Conservation (phyloP, 176 grass and related monocot genomes). For the Musa schizocarpa region DNA sequence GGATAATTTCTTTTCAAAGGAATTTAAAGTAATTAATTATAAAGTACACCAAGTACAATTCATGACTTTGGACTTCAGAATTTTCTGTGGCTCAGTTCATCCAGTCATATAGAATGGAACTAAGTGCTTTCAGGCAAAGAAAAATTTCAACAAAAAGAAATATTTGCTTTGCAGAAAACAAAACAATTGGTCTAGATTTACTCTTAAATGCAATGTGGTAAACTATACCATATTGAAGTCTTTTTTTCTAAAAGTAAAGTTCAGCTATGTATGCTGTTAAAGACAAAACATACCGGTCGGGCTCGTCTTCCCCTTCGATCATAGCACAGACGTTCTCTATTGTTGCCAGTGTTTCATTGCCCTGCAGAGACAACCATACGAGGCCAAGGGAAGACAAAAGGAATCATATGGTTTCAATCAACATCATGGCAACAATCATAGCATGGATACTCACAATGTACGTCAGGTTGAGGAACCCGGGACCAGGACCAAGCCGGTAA, state of each 20-base stretch:
- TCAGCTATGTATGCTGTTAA: neutral
- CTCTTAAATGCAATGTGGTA: too few species aligned
- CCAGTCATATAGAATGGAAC: too few species aligned
- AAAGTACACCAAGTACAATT: too few species aligned
- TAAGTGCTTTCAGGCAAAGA: too few species aligned
- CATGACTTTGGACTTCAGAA: too few species aligned
- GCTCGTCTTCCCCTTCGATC: slow-evolving; percentile 88
- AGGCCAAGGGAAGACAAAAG: neutral
- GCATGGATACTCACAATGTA: slow-evolving; percentile 33
- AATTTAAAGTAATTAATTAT: too few species aligned
- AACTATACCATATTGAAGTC: too few species aligned
- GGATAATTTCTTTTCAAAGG: too few species aligned
- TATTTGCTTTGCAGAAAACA: slow-evolving; percentile 11
- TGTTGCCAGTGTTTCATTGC: slow-evolving; percentile 67
- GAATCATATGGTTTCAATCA: slow-evolving; percentile 3
- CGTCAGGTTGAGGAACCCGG: slow-evolving; percentile 61
- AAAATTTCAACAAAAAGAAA: neutral
- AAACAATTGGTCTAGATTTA: neutral
- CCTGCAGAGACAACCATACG: slow-evolving; percentile 27
- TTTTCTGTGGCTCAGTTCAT: too few species aligned
- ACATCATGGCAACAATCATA: neutral
- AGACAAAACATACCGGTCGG: slow-evolving; percentile 43
- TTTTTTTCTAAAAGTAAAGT: neutral
- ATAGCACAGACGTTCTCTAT: slow-evolving; percentile 88
- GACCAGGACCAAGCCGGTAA: slow-evolving; percentile 64